Conservation (phyloP, 208 protist species). For the Wallacemonas rigidus region DNA sequence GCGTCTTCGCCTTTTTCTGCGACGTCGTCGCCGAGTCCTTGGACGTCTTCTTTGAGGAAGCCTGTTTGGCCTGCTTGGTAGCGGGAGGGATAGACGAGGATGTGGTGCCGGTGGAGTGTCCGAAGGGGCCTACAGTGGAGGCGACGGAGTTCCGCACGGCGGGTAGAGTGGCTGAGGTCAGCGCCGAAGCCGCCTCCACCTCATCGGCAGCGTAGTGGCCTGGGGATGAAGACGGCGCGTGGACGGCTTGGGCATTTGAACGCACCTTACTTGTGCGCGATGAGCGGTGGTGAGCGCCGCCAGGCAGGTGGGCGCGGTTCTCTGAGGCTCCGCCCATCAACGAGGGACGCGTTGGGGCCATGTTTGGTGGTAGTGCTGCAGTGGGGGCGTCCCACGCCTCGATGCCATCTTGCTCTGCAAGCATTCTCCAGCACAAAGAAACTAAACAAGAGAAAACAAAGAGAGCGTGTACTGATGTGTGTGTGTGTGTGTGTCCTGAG, state of each 20-base stretch:
- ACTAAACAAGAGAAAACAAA: conserved; percentile 14
- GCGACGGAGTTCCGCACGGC: conserved; percentile 3
- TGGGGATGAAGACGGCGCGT: too few relatives aligned
- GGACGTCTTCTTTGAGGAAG: conserved; percentile 12
- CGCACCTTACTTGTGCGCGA: background rate
- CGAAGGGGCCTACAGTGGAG: conserved; percentile 12
- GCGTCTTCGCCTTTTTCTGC: background rate
- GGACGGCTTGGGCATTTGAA: too few relatives aligned
- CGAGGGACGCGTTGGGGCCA: background rate
- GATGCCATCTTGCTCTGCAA: conserved; percentile 6
- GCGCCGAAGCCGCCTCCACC: background rate
- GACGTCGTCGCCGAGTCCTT: background rate
- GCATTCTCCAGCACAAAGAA: conserved; percentile 11
- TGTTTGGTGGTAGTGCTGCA: background rate
- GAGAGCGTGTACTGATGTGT: conserved; percentile 4
- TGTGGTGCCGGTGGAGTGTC: background rate
- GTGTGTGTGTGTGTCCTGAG: background rate
- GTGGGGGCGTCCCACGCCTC: conserved; percentile 8
- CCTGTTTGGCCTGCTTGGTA: background rate
- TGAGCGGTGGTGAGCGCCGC: background rate
- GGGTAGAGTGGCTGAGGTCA: conserved; percentile 5
- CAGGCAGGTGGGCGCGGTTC: background rate
- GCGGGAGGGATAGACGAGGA: background rate
- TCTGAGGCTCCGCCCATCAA: background rate
- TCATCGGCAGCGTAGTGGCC: background rate